Conservation (phyloP, 441 rosid genomes). For the Codiaeum variegatum region DNA sequence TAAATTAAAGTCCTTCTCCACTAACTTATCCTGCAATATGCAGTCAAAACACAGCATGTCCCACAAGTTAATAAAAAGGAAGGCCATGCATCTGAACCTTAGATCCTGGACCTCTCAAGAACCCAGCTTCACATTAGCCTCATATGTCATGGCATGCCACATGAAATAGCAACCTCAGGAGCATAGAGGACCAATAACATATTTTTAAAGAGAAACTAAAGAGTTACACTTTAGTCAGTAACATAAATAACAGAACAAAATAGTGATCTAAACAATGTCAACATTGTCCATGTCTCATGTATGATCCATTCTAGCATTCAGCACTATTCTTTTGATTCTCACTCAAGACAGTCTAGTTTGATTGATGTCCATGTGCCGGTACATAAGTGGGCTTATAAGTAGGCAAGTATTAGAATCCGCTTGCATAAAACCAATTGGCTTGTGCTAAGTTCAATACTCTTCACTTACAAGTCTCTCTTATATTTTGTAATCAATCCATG, state of each 20-base stretch:
- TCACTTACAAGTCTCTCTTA: too few species aligned
- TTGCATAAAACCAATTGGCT: too few species aligned
- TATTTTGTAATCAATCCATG: too few species aligned
- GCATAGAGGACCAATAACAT: background rate
- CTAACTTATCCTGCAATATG: conserved; percentile 3
- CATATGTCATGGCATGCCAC: background rate
- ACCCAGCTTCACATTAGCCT: background rate
- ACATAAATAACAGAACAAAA: background rate
- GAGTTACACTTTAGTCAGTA: background rate
- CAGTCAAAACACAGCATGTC: conserved; percentile 2
- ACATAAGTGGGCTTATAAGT: too few species aligned
- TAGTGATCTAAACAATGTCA: background rate
- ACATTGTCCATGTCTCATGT: background rate
- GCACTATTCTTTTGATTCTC: background rate
- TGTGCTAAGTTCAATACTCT: too few species aligned
- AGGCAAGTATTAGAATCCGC: too few species aligned
- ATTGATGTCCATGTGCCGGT: too few species aligned
- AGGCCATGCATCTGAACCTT: background rate
- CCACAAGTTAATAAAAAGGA: background rate
- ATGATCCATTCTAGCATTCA: background rate
- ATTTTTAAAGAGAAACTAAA: background rate
- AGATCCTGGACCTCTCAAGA: background rate
- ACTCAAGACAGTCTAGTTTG: background rate
- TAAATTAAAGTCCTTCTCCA: conserved; percentile 7
- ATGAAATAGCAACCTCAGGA: background rate